A percentile compares a stretch with the other conserved stretches of the same genome.
phyloP scores from a whole-genome alignment of 305 asterid species.

The Euphrasia arctica region DNA sequence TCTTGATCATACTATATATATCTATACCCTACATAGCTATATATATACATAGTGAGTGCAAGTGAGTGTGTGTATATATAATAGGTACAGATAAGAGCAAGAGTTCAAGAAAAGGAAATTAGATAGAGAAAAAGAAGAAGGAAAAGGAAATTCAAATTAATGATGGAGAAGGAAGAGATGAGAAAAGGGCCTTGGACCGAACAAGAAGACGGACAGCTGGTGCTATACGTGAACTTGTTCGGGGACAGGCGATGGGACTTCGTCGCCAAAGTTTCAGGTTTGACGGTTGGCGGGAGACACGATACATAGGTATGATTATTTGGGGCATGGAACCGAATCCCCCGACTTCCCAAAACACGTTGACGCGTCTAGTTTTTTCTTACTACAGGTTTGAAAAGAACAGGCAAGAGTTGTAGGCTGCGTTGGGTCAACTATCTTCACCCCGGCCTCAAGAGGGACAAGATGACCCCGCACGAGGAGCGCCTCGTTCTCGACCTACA shows the following conservation, averaged over 20 bases:
- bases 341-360: slow-evolving; percentile 29
- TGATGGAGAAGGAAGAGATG: slow-evolving; percentile 29
- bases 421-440: slow-evolving; percentile 97
- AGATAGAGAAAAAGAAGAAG: not conserved
- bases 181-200: slow-evolving; percentile 97
- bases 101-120: slow-evolving; percentile 24
- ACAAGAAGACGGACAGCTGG: slow-evolving; percentile 78
- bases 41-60: too few relatives aligned
- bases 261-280: slow-evolving; percentile 99
- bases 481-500: slow-evolving; percentile 80
- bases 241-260: slow-evolving; percentile 98
- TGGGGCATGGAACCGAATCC: slow-evolving; percentile 46
- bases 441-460: slow-evolving; percentile 83
- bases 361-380: slow-evolving; percentile 11
- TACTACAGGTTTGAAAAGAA: slow-evolving; percentile 71
- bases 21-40: too few relatives aligned
- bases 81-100: not conserved
- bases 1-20: too few relatives aligned
- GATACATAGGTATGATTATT: slow-evolving; percentile 64
- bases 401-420: slow-evolving; percentile 94
- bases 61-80: too few relatives aligned
- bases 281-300: slow-evolving; percentile 98
- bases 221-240: slow-evolving; percentile 67
- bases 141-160: slow-evolving; percentile 25
- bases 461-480: slow-evolving; percentile 78